Base-by-base conservation (phyloP, 768 basidiomycete genomes). In the Phylloporus sp. region DNA sequence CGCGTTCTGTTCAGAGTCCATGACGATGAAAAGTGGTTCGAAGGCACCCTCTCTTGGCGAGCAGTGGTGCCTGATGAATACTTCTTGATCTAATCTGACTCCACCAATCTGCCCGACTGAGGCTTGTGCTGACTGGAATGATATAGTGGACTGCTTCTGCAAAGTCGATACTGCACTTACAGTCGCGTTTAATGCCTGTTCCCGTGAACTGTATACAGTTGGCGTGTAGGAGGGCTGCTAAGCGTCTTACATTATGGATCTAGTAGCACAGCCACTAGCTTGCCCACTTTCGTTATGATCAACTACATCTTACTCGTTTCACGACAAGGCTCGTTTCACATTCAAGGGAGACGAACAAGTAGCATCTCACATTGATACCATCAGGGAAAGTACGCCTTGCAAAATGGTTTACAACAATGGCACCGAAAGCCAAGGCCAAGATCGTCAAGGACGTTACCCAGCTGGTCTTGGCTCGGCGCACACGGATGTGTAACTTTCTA, bases 391-490 rank as follows among this genome's bases (percentile, higher is more conserved):
- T 97, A 41, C 82, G 95, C 44, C 80, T 97, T 29, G 83, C 92
- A 24, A 98, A 98, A 77, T 98, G 95, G 95, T 98, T 90, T 65
- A 77, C 80, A 17, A 89, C 95, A 1, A 75, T 93, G 67, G 72
- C 86, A 24, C 73, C 83, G 18, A 90, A 92, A 67, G 71, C 73
- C 28, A 94, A 91, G 67, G 76, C 78, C 44, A 95, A 93, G 78
- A 92, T 95, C 61, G 84, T 96, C 53, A 93, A 91, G 69, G 95
- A 98, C 62, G 87, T 97, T 24, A 94, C 92, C 2, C 90, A 93
- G 67, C 78, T 96, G 28, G 92, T 97, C 24, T 74, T 95, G 36
- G 88, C 84, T 42, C 78, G 95, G 41, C 77, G 88, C 48, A 89
- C 88, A 40, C 76, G 86, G 45, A 94, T 92, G 90, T 96, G 92